Base-by-base conservation (phyloP, 2,329 filamentous ascomycete genomes). In the Dryadomyces quercivorus region DNA sequence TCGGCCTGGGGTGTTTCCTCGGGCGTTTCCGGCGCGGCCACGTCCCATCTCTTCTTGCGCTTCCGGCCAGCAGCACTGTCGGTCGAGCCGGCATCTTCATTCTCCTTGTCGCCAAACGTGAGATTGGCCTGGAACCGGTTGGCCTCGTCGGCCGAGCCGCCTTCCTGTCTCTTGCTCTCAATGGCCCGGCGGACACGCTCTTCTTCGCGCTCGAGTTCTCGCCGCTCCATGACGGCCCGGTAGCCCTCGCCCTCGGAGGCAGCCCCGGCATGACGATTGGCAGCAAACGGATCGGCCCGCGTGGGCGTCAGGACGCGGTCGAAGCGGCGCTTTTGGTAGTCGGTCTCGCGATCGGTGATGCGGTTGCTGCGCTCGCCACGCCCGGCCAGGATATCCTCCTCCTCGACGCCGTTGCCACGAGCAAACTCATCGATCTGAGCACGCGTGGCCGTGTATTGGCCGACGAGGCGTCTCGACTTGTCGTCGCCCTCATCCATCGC, bases 31-130 rank as follows among this genome's bases (percentile, higher is more conserved):
- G 78, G 74, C n/a, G 83, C 75, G 20, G 77, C 72, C 18, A 91
- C 84, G 68, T 96, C 92, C 93, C 93, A 98, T 69, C 93, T 82
- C 76, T 94, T 89, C 78, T 95, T 96, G 64, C 91, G 82, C 77
- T 93, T 93, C 57, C 85, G 80, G 38, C 82, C 80, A 22, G 80
- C 73, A 9, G 77, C 70, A 59, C 77, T 75, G 62, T 85, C 80
- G 50, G 86, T 78, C 52, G 85, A 78, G 48, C 83, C 85, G 57
- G 80, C 77, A 53, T 91, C 86, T 46, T 75, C 76, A 59, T 85
- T 87, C 65, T 91, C 86, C 67, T 89, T 86, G 51, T 70, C 83
- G 51, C 67, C 80, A 52, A 86, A 78, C 63, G 85, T 83, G n/a
- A 97, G 77, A 6, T 82, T 89, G 26, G 91, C 80, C 65, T 84